Evolutionary conservation across 2,329 filamentous ascomycete species (phyloP).

Genomic region (Graphium sp.): DNA sequence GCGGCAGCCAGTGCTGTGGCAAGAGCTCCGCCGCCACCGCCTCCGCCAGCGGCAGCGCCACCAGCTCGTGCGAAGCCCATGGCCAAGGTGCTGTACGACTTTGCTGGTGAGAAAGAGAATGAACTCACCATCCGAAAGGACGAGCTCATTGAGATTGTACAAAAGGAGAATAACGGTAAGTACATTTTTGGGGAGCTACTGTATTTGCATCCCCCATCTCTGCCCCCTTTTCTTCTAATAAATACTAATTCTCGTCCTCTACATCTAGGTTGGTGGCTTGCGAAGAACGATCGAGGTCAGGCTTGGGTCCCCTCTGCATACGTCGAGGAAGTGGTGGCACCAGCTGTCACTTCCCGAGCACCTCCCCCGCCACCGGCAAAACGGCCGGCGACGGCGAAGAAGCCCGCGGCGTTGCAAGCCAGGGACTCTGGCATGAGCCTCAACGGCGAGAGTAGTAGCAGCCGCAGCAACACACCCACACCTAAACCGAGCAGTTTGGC

Average conservation of each 20-base stretch:
- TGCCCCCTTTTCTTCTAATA: conserved; percentile 17
- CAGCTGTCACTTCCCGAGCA: conserved; percentile 40
- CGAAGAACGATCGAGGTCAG: conserved; percentile 54
- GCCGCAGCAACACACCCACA: conserved; percentile 51
- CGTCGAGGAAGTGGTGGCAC: conserved; percentile 64
- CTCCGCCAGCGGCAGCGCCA: conserved; percentile 51
- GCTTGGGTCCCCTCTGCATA: conserved; percentile 94
- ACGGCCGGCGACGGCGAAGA: conserved; percentile 55
- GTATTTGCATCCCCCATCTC: too few relatives aligned
- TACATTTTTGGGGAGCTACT: too few relatives aligned
- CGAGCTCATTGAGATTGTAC: conserved; percentile 75
- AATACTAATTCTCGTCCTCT: too few relatives aligned
- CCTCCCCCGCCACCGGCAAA: conserved; percentile 69
- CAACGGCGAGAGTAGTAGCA: conserved; percentile 36
- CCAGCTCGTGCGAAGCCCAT: conserved; percentile 45
- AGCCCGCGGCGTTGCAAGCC: conserved; percentile 51
- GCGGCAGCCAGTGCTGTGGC: conserved; percentile 20
- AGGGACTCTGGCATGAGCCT: conserved; percentile 56
- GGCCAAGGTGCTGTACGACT: conserved; percentile 87
- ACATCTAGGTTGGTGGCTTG: conserved; percentile 92
- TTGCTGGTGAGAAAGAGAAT: conserved; percentile 67
- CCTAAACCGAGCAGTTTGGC: conserved; percentile 61
- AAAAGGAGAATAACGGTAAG: conserved; percentile 90
- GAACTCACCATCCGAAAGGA: conserved; percentile 69
- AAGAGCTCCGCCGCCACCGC: conserved; percentile 39